Base-by-base conservation (phyloP, 352 stramenopile species). In the Saprolegnia parasitica region DNA sequence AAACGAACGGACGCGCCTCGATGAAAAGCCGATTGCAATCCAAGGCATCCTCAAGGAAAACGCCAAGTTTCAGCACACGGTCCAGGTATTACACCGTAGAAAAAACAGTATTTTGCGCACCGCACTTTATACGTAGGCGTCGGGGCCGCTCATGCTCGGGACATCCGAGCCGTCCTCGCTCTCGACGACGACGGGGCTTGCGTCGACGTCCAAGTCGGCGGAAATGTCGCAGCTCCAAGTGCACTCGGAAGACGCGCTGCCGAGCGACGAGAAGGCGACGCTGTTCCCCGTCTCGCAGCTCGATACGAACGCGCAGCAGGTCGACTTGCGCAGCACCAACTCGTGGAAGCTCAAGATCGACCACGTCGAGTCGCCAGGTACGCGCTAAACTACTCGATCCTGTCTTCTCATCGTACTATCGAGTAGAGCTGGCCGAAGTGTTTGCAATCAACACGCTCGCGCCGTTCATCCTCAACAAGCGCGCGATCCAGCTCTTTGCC, bases 381-480 rank as follows among this genome's bases (percentile, higher is more conserved):
- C n/a, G n/a, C n/a, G n/a, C n/a, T n/a, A n/a, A n/a, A n/a, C n/a
- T n/a, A n/a, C n/a, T 49, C 42, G 42, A 49, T 49, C 18, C 42
- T 18, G 42, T 49, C 18, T 49, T 18, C 18, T 49, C n/a, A n/a
- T n/a, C n/a, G n/a, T n/a, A n/a, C n/a, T 35, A 49, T 65, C 29
- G 29, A 35, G 2, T 63, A 90, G 86, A 94, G 56, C 74, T 90
- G 35, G 83, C 87, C 18, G 84, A 94, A 71, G 83, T 90, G 42
- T 90, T 94, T 68, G 83, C 84, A n/a, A 91, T 98, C 52, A 98
- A 98, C 78, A 87, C 91, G 23, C 93, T 98, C 76, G 88, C 91
- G 32, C 93, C 92, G 29, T 97, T 98, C 73, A 96, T 98, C n/a
- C 74, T 98, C 39, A 98, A 97, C 77, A 96, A 86, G 67, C 83